These are phyloP conservation scores for Lactarius hatsudake DNA, from an alignment of 768 basidiomycete species.

Conservation along the genomic window DNA sequence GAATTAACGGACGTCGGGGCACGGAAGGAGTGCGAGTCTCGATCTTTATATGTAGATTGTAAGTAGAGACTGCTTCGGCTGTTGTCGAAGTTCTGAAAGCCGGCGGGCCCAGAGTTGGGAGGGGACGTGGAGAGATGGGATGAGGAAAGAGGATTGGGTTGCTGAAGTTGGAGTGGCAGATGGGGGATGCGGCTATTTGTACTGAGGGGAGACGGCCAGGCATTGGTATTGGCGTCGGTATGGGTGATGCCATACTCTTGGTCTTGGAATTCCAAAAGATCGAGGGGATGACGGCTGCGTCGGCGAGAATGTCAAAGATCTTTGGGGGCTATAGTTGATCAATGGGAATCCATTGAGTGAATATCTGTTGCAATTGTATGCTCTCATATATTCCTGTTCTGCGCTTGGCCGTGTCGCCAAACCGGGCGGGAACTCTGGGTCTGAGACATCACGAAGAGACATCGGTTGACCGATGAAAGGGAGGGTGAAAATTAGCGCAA, in stretches of 20 bases:
- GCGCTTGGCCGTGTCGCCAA: neutral
- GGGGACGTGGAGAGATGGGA: constrained; percentile 38
- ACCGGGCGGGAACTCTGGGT: constrained; percentile 14
- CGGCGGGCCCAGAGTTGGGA: constrained; percentile 30
- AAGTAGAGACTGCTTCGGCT: constrained; percentile 24
- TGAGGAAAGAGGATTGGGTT: constrained; percentile 39
- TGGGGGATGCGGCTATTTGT: constrained; percentile 36
- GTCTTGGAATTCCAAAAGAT: constrained; percentile 39
- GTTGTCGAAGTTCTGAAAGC: constrained; percentile 18
- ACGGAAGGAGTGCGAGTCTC: constrained; percentile 30
- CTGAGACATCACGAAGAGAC: constrained; percentile 19
- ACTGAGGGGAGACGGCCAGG: constrained; percentile 33
- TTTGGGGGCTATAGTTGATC: constrained; percentile 24
- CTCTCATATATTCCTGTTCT: constrained; percentile 15
- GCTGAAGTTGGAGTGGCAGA: constrained; percentile 34
- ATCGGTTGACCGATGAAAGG: constrained; percentile 6
- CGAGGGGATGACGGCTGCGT: constrained; percentile 35
- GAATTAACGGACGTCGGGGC: constrained; percentile 21
- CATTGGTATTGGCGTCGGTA: constrained; percentile 29
- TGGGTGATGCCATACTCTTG: constrained; percentile 37
- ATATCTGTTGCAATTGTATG: constrained; percentile 12
- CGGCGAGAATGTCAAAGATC: constrained; percentile 27
- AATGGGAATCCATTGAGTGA: constrained; percentile 21
- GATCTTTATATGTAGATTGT: constrained; percentile 35
- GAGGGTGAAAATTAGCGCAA: constrained; percentile 5